A percentile compares a stretch with the other conserved stretches of the same genome.
Evolutionary conservation across 768 basidiomycete species (phyloP).

Genomic region (Gloeostereum incarnatum): DNA sequence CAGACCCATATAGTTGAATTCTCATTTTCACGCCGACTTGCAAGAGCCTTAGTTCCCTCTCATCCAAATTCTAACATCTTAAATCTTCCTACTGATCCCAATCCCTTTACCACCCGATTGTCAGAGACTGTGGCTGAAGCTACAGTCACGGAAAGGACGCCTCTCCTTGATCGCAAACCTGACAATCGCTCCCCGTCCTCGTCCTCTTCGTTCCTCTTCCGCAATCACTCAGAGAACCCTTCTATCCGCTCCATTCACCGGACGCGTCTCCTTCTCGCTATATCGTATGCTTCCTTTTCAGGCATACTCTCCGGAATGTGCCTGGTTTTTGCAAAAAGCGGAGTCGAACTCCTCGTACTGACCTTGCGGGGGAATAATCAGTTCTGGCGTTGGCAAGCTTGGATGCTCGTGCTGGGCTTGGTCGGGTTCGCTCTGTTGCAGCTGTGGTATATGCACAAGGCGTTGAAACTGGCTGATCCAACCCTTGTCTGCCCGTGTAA

Average conservation of each 20-base stretch:
- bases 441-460: slow-evolving; percentile 78
- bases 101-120: no score
- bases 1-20: slow-evolving; percentile 74
- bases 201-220: slow-evolving; percentile 21
- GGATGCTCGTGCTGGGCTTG: slow-evolving; percentile 69
- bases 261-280: slow-evolving; percentile 56
- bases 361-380: slow-evolving; percentile 72
- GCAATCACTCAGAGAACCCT: slow-evolving; percentile 11
- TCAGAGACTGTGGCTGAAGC: no score
- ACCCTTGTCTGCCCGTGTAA: slow-evolving; percentile 79
- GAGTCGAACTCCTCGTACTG: slow-evolving; percentile 78
- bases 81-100: no score
- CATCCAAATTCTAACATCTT: no score
- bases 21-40: slow-evolving; percentile 35
- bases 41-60: no score
- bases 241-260: slow-evolving; percentile 23
- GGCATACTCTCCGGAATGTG: slow-evolving; percentile 91
- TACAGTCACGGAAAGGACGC: slow-evolving; percentile 11
- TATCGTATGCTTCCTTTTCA: slow-evolving; percentile 81
- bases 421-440: slow-evolving; percentile 72
- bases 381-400: slow-evolving; percentile 78
- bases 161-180: slow-evolving; percentile 4
- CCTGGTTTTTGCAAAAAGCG: slow-evolving; percentile 88
- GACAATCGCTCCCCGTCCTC: slow-evolving; percentile 10
- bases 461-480: slow-evolving; percentile 72